These are phyloP conservation scores for Haplosporangium sp. DNA, from an alignment of 371 early-diverging fungal species.

Conservation along the genomic window DNA sequence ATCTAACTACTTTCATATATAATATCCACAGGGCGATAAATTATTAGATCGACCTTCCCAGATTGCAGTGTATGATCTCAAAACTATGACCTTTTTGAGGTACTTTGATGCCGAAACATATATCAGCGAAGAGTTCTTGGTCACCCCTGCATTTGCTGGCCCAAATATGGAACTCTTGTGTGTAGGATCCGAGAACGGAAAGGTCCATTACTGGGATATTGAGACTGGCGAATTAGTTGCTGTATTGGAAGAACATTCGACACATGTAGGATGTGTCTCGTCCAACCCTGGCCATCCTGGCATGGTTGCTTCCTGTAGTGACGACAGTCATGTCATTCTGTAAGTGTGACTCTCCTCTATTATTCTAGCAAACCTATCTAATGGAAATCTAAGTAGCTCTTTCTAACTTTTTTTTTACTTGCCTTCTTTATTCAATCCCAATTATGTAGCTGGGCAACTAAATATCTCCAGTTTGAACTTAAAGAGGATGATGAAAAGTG, in stretches of 20 bases:
- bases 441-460: slow-evolving; percentile 29
- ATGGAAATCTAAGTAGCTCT: not conserved
- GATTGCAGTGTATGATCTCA: slow-evolving; percentile 23
- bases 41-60: slow-evolving; percentile 14
- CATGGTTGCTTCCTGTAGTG: slow-evolving; percentile 41
- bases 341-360: slow-evolving; percentile 11
- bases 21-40: slow-evolving; percentile 4
- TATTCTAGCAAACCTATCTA: not conserved
- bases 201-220: slow-evolving; percentile 31
- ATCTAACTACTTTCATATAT: not conserved
- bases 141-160: slow-evolving; percentile 26
- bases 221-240: slow-evolving; percentile 34
- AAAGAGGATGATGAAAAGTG: slow-evolving; percentile 32
- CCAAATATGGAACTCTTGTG: slow-evolving; percentile 26
- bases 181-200: slow-evolving; percentile 33
- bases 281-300: slow-evolving; percentile 16
- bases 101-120: slow-evolving; percentile 29
- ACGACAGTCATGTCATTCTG: slow-evolving; percentile 41
- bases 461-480: slow-evolving; percentile 13
- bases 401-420: not conserved
- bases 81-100: slow-evolving; percentile 19
- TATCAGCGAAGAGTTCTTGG: not conserved
- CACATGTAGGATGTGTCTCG: slow-evolving; percentile 26
- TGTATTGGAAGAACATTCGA: slow-evolving; percentile 31
- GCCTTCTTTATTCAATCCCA: not conserved